Conservation (phyloP, 192 early-diverging fungal genomes). For the Obelidium mucronatum region DNA sequence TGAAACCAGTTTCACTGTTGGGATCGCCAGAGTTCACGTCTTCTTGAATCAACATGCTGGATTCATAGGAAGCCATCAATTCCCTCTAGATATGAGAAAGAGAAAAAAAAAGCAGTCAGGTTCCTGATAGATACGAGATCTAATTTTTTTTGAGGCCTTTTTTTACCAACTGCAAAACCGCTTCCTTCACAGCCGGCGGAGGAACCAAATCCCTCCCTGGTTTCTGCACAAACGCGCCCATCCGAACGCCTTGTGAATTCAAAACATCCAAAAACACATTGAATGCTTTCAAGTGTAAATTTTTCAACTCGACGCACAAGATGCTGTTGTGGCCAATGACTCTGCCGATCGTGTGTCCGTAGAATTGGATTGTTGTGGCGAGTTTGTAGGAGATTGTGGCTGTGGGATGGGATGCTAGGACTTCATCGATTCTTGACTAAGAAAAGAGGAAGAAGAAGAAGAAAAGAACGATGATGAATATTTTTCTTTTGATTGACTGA, state of each 20-base stretch:
- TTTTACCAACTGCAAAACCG: conserved; percentile 71
- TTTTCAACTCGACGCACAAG: conserved; percentile 62
- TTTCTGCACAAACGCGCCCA: conserved; percentile 50
- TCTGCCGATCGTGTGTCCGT: conserved; percentile 68
- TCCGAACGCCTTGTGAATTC: conserved; percentile 53
- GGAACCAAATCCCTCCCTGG: conserved; percentile 67
- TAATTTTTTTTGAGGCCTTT: too few relatives aligned
- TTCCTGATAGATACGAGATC: too few relatives aligned
- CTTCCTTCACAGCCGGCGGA: conserved; percentile 71
- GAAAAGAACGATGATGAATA: too few relatives aligned
- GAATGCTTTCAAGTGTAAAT: conserved; percentile 61
- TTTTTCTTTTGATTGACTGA: too few relatives aligned
- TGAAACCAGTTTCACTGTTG: conserved; percentile 68
- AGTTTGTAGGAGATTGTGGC: conserved; percentile 73
- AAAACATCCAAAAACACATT: conserved; percentile 65
- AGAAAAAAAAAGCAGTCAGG: too few relatives aligned
- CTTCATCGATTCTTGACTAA: conserved; percentile 78
- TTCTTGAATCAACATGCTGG: conserved; percentile 53
- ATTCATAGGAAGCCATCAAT: conserved; percentile 83
- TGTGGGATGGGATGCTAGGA: conserved; percentile 70
- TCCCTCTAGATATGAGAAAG: conserved; percentile 59
- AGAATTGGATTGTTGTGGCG: conserved; percentile 79
- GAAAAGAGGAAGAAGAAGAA: neutral
- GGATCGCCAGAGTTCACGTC: conserved; percentile 48
- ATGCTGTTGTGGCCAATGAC: conserved; percentile 62